A percentile compares a stretch with the other conserved stretches of the same genome.
Conservation (phyloP, 129 eudicot genomes). For the Dittrichia graveolens region DNA sequence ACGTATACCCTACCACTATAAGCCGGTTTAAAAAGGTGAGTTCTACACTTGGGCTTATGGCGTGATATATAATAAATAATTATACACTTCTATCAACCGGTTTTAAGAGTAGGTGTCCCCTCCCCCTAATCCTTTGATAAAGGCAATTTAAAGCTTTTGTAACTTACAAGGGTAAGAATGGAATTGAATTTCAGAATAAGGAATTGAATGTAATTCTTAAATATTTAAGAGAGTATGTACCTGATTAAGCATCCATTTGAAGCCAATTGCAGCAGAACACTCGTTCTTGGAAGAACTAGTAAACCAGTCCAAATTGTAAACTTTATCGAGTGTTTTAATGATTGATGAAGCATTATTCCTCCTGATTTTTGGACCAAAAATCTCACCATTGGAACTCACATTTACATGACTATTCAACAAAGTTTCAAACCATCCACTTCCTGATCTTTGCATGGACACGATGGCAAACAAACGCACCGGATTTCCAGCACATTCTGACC, state of each 20-base stretch:
- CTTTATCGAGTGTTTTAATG: constrained; percentile 40
- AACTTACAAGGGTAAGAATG: constrained; percentile 26
- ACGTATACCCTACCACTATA: background rate
- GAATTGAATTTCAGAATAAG: background rate
- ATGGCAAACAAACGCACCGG: constrained; percentile 61
- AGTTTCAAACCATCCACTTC: constrained; percentile 76
- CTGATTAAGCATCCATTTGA: constrained; percentile 79
- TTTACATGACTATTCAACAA: constrained; percentile 56
- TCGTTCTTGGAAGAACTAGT: constrained; percentile 62
- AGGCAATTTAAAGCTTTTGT: background rate
- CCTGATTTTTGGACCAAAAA: constrained; percentile 48
- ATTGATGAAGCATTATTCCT: constrained; percentile 47
- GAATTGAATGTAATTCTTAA: background rate
- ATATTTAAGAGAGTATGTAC: constrained; percentile 18
- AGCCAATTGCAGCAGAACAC: constrained; percentile 66
- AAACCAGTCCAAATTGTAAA: constrained; percentile 61
- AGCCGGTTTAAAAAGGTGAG: background rate
- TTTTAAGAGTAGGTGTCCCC: background rate
- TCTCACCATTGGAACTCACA: constrained; percentile 59
- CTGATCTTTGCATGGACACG: constrained; percentile 66
- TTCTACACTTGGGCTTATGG: background rate
- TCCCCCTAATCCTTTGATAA: background rate
- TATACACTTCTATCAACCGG: too few species aligned
- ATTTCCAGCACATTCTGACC: constrained; percentile 54
- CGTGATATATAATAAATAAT: too few species aligned